Evolutionary conservation across 1,284 basidiomycete species (phyloP), one percentile per base, ranked within the genome.

Genomic region (Moniliophthora roreri): DNA sequence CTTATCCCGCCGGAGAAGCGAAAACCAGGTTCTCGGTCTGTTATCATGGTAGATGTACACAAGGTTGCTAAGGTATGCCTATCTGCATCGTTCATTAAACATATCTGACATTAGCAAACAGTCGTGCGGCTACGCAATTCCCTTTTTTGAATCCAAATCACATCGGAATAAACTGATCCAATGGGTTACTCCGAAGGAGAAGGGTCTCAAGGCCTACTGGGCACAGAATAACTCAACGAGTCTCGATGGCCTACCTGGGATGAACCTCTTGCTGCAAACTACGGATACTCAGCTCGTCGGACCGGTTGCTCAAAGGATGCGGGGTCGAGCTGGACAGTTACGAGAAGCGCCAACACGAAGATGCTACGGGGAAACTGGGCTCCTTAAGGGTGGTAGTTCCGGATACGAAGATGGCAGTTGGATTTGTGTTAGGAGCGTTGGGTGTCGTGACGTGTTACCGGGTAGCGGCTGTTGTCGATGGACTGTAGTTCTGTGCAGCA

Each of bases 61-160:
- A 74, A 77, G 69, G 80, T 81, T 50, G 70, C 75, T 57, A 73
- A 78, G 9, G 82, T 83, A 58, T 51, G 78, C 50, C 9, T 50
- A 13, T 28, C 38, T 18, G 28, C 34, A 50, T 26, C 13, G 10
- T 32, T 20, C 46, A 32, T 11, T 23, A 11, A 10, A 34, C n/a
- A 46, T 46, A 32, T 39, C 18, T 50, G 23, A 38, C 23, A 41
- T 36, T 9, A 20, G 34, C 36, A 11, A 32, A 15, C 58, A 82
- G 81, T 77, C 78, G 1, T 84, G 82, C 55, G 81, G 82, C 39
- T 82, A 68, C 51, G 72, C 74, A 2, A 74, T 84, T 28, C 81
- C 81, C 2, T 68, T 74, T 55, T 82, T 76, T 63, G 63, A 68
- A 7, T 83, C 76, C 66, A 71, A 73, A 47, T 63, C 66, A 7